Base-by-base conservation (phyloP, 2,329 filamentous ascomycete genomes). In the Hymenoscyphus fructigenus region DNA sequence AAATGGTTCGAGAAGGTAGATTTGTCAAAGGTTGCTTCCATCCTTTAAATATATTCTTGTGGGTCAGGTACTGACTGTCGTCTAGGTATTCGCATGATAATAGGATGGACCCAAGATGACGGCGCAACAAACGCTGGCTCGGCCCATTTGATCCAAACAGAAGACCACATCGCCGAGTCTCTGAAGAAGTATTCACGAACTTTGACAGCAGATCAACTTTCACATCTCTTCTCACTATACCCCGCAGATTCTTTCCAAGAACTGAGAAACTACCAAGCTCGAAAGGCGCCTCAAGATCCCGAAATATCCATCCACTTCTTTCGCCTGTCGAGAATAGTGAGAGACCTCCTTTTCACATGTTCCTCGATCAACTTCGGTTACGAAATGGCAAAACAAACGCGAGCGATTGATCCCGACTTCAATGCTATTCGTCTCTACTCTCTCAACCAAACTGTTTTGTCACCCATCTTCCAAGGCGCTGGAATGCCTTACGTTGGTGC, bases 401-500 rank as follows among this genome's bases (percentile, higher is more conserved):
- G 29, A 28, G 17, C 32, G 7, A 14, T 10, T 1, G 17, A 62
- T n/a, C 47, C 28, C 5, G 32, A 56, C 10, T 62, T 56, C 50
- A 23, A 44, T 57, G 28, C 23, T n/a, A 9, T 26, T 7, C 3
- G 50, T 1, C 23, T 57, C 6, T 62, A 62, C 26, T n/a, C n/a
- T 6, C 29, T 62, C 4, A 62, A 62, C 7, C 64, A 66, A 14
- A 67, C 58, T 55, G 26, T 59, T 15, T 58, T 64, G 15, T 26
- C 55, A 10, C 55, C 60, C 5, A 29, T 64, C 1, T 65, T 60
- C 57, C 63, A 61, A 26, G 34, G 50, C 1, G 57, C 36, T 1
- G 65, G 60, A 10, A 63, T 65, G 60, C 63, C 63, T 12, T 65
- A 61, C n/a, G 47, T 65, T 3, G 44, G 41, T 20, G 58, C 61